phyloP scores from a whole-genome alignment of 306 rosid species.

The Trifolium subterraneum region DNA sequence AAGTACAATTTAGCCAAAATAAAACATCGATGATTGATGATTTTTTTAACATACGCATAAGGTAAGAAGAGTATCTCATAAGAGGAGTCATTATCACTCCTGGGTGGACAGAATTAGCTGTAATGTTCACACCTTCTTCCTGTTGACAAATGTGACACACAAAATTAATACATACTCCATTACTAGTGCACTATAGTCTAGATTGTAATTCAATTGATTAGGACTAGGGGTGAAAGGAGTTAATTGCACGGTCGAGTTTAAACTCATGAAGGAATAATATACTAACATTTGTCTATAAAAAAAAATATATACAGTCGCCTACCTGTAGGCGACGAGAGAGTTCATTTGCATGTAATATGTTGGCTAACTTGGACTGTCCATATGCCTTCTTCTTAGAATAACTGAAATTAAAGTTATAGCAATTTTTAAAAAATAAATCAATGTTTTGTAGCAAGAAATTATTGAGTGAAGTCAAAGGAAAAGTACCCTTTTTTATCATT shows the following conservation, averaged over 20 bases:
- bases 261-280: too few species aligned
- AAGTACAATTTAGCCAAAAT: not conserved
- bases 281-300: too few species aligned
- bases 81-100: slow-evolving; percentile 95
- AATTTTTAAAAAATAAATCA: not conserved
- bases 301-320: slow-evolving; percentile 48
- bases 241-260: too few species aligned
- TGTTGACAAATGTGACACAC: slow-evolving; percentile 41
- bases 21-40: not conserved
- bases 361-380: slow-evolving; percentile 93
- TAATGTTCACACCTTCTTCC: slow-evolving; percentile 87
- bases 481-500: slow-evolving; percentile 63
- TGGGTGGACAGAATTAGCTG: slow-evolving; percentile 87
- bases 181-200: not conserved
- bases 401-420: slow-evolving; percentile 47
- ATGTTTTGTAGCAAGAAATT: not conserved
- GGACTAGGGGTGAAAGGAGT: too few species aligned
- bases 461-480: slow-evolving; percentile 3
- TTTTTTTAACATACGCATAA: slow-evolving; percentile 64
- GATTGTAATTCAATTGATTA: not conserved
- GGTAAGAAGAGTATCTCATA: slow-evolving; percentile 77
- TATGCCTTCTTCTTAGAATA: slow-evolving; percentile 79
- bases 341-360: slow-evolving; percentile 82
- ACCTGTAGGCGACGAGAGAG: slow-evolving; percentile 82
- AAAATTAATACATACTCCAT: slow-evolving; percentile 8